Evolutionary conservation across 1,284 basidiomycete genomes (phyloP), one percentile per base, ranked within the genome.

Genomic region (Ganoderma lucidum): DNA sequence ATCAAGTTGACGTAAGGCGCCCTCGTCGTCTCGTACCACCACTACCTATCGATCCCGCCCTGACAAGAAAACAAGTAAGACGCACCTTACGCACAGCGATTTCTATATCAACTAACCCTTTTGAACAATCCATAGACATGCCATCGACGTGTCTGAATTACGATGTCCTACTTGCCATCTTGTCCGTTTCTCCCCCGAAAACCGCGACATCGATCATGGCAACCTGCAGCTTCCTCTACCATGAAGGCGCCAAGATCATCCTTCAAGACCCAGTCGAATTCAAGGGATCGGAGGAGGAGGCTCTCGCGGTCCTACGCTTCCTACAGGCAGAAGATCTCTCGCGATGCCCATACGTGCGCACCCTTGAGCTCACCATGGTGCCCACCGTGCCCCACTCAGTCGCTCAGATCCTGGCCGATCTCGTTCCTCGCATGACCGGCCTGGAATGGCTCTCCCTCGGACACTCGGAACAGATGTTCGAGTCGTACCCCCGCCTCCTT

Each of bases 41-140:
- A 42, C 41, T 14, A 42, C 14, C 41, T 14, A 42, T 14, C 41
- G 1, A 42, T 42, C 23, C 41, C 12, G 14, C 10, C 41, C 41
- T 42, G 12, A 15, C 41, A 42, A 42, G 41, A 1, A 42, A 42
- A 9, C 9, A 1, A 37, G 37, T 37, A 37, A 37, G 37, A 37
- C 37, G 1, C 37, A 37, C 0, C 37, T 37, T 37, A 1, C 37
- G 37, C 37, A 4, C 1, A 37, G 37, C 6, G 37, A 37, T 37
- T 4, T 37, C 9, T 9, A n/a, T n/a, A 42, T 42, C 41, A 10
- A 42, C 41, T 42, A 3, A 42, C 37, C 37, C 37, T 37, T 42
- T 14, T 42, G 41, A 14, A 42, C 41, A 2, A 15, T 42, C 41
- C 9, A 42, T 42, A 42, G 41, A 42, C 14, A 74, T 75, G 53